Conservation (phyloP, 2,329 filamentous ascomycete genomes). For the Diaporthe longicolla region DNA sequence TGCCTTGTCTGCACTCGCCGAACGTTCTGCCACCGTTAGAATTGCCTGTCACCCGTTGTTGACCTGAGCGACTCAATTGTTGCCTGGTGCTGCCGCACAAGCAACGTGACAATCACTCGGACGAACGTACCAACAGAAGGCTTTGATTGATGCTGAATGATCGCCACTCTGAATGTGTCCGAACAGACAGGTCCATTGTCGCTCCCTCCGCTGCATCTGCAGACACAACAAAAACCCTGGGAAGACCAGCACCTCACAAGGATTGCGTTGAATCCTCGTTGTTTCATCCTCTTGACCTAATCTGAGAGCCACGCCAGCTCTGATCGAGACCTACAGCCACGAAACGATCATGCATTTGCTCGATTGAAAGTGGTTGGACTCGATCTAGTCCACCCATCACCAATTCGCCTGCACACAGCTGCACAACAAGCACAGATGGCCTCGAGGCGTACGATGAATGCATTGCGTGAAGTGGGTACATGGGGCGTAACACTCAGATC, state of each 20-base stretch:
- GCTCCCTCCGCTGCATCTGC: not conserved
- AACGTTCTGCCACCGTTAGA: too few species aligned
- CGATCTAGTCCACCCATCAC: not conserved
- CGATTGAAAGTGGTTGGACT: not conserved
- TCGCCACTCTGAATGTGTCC: not conserved
- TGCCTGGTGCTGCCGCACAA: not conserved
- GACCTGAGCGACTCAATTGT: not conserved
- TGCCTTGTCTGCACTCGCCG: too few species aligned
- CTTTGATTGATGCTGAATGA: too few species aligned
- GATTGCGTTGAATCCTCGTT: not conserved
- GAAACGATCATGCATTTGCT: not conserved
- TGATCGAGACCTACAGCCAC: too few species aligned
- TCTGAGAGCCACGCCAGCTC: not conserved
- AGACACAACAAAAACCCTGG: too few species aligned
- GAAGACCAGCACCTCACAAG: too few species aligned
- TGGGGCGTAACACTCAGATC: not conserved
- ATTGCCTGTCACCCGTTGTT: not conserved
- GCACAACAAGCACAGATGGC: too few species aligned
- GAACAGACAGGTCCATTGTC: not conserved
- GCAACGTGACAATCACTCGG: not conserved
- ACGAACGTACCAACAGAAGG: not conserved
- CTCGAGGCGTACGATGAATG: too few species aligned
- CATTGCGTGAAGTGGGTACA: not conserved
- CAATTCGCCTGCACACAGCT: not conserved
- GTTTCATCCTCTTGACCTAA: not conserved